Evolutionary conservation across 345 rosid genomes (phyloP).

Genomic region (Hypericum perforatum): DNA sequence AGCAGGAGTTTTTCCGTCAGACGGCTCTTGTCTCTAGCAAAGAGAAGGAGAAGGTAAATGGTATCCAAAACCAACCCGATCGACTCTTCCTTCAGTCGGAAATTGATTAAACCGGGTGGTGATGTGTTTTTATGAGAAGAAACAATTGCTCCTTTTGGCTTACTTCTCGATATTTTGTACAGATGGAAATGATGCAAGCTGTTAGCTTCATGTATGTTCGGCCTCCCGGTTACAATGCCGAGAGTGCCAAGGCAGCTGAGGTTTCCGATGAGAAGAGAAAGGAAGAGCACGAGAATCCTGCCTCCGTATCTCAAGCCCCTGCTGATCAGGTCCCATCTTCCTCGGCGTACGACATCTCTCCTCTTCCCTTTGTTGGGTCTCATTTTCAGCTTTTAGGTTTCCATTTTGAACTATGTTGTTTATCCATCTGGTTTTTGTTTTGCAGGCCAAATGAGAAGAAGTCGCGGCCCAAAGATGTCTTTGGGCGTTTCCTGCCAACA

Average conservation of each 20-base stretch:
- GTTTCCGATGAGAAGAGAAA: slow-evolving; percentile 42
- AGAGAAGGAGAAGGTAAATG: slow-evolving; percentile 84
- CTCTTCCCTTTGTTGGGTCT: neutral
- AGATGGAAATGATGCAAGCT: slow-evolving; percentile 91
- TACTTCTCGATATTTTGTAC: neutral
- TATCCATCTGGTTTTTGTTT: slow-evolving; percentile 6
- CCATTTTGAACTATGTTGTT: neutral
- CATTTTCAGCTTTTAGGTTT: neutral
- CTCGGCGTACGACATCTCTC: slow-evolving; percentile 27
- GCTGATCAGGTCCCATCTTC: slow-evolving; percentile 19
- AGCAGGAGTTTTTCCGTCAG: slow-evolving; percentile 95
- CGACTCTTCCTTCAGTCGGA: neutral
- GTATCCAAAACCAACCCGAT: neutral
- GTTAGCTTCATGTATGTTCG: slow-evolving; percentile 97
- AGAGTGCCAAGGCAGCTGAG: slow-evolving; percentile 97
- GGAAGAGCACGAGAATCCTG: slow-evolving; percentile 22
- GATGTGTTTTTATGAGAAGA: neutral
- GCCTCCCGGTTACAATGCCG: slow-evolving; percentile 90
- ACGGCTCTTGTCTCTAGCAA: slow-evolving; percentile 83
- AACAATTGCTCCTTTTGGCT: neutral
- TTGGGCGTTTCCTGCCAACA: slow-evolving; percentile 91
- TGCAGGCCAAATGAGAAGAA: slow-evolving; percentile 60
- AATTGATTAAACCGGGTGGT: neutral
- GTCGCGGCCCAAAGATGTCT: slow-evolving; percentile 85
- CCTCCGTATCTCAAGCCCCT: slow-evolving; percentile 19